Base-by-base conservation (phyloP, 169 alveolate species). In the Babesia ovis region DNA sequence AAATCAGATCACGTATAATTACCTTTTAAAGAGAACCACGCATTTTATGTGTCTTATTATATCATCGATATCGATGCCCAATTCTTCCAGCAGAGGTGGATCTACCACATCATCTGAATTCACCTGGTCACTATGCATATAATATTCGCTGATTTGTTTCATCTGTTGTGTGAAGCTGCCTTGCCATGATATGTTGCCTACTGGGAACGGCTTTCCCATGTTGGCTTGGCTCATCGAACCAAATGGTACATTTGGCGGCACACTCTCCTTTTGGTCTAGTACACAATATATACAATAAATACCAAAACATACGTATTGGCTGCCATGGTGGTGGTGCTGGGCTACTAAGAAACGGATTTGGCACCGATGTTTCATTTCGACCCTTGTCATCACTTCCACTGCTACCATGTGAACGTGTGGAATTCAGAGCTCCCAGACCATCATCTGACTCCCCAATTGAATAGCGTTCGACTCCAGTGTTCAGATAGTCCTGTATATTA, bases 41-140 rank as follows among this genome's bases (percentile, higher is more conserved):
- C 75, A 32, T 58, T 67, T 60, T 31, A 79, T 48, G 54, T 69
- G 83, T 2, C 68, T 27, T 25, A 57, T 41, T 4, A 79, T 70
- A 42, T 79, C 87, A 16, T 64, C 77, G 23, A 79, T 16, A 39
- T 79, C 81, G 32, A 79, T 79, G 4, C 83, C 87, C 4, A 79
- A 64, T 43, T 79, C 87, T 35, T 77, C 86, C 16, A 77, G 57
- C 57, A 77, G 74, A 22, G 86, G 86, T 11, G 86, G 86, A 23
- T 77, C 86, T 12, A 18, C 56, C n/a, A 64, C 50, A 4, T 75
- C 81, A 16, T 68, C 81, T 8, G 20, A 6, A 12, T 29, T 67
- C 29, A 25, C 67, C 43, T 54, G 68, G 55, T 23, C 51, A 14
- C 58, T 34, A 2, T 32, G 20, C 64, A 32, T 68, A 37, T 68